Evolutionary conservation across 305 asterid species (phyloP), one percentile per base, ranked within the genome.

Genomic region (Plantago rigida): DNA sequence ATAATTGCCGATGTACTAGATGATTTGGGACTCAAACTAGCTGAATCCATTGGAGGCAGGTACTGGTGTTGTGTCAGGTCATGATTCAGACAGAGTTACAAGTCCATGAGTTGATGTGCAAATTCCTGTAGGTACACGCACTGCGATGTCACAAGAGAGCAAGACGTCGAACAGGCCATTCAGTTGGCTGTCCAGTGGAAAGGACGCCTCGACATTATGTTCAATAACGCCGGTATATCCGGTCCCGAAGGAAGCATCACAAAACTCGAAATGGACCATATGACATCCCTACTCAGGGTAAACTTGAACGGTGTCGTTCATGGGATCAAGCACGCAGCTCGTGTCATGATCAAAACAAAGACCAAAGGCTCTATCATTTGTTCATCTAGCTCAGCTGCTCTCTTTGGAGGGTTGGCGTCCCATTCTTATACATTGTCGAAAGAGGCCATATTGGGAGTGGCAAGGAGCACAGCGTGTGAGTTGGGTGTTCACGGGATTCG

Each of bases 221-320:
- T 91, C 85, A 88, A 86, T 78, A 91, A 91, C 10, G 97, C 97
- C 0, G 98, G 98, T 19, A 64, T 91, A 15, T 56, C 86, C 1
- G 96, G 98, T 11, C 84, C 85, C 0, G 85, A 73, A 46, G 94
- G 96, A 11, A 85, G 96, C 89, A 87, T 91, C 72, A 75, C 85
- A 12, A 75, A 70, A 67, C 80, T 85, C 34, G 56, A 84, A 34
- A 85, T 80, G 84, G 87, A 81, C 1, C 56, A 73, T 0, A 42
- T 87, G 51, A 53, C 4, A 45, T 29, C 76, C 59, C 80, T 91
- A 1, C 52, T 91, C 0, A 76, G 76, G 1, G 67, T 91, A 8
- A 91, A 91, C 47, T 71, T 91, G 19, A 74, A 84, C 5, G 96
- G 98, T 2, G 73, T 86, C 0, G 81, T 87, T 6, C 95, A 87